These are phyloP conservation scores for Coffea eugenioides DNA, from an alignment of 257 asterid species.

Conservation along the genomic window DNA sequence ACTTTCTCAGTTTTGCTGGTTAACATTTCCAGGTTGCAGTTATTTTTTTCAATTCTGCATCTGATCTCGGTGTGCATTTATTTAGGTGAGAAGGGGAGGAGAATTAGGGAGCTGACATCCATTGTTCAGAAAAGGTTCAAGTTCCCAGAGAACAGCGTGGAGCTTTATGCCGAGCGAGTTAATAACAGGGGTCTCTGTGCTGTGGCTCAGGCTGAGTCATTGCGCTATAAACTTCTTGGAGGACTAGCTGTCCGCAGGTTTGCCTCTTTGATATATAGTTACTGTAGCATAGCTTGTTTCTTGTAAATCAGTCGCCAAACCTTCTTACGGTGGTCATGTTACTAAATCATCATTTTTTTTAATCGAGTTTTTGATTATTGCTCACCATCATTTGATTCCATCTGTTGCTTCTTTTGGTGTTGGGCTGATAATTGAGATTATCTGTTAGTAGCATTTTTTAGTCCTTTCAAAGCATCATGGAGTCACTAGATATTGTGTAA, in stretches of 20 bases:
- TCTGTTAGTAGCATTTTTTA: neutral
- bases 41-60: neutral
- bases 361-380: neutral
- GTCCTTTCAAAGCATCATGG: neutral
- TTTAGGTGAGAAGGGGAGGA: slow-evolving; percentile 71
- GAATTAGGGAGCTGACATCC: slow-evolving; percentile 66
- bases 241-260: slow-evolving; percentile 76
- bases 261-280: neutral
- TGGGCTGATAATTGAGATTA: neutral
- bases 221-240: slow-evolving; percentile 71
- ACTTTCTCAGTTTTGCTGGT: neutral
- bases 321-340: neutral
- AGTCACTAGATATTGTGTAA: neutral
- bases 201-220: slow-evolving; percentile 72
- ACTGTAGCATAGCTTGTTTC: neutral
- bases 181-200: slow-evolving; percentile 72
- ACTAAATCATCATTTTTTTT: neutral
- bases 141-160: slow-evolving; percentile 65
- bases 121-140: slow-evolving; percentile 70
- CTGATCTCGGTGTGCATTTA: neutral
- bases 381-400: neutral
- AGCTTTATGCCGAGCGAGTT: slow-evolving; percentile 74
- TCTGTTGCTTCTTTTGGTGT: neutral
- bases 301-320: neutral
- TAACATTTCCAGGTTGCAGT: neutral